phyloP scores from a whole-genome alignment of 2,329 filamentous ascomycete genomes.

The Coleophoma crateriformis region DNA sequence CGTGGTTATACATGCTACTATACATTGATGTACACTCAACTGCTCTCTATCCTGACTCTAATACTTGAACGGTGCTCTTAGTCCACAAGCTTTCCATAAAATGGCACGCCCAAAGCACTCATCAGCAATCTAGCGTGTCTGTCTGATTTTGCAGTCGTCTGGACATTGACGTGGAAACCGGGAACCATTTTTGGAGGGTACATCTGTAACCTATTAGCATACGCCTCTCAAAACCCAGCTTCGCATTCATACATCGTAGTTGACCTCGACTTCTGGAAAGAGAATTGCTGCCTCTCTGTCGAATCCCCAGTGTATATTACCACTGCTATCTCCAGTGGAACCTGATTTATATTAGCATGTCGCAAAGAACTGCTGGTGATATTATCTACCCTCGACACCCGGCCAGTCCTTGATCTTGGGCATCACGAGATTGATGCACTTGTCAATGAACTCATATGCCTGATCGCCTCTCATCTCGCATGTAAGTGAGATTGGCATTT shows the following conservation, averaged over 20 bases:
- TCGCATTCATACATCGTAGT: slow-evolving; percentile 71
- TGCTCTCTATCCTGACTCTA: too few species aligned
- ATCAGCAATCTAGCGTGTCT: slow-evolving; percentile 22
- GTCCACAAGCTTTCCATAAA: slow-evolving; percentile 22
- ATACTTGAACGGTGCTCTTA: slow-evolving; percentile 3
- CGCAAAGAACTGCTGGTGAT: slow-evolving; percentile 17
- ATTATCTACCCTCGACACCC: slow-evolving; percentile 55
- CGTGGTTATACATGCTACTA: too few species aligned
- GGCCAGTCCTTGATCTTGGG: slow-evolving; percentile 96
- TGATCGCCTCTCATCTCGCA: slow-evolving; percentile 71
- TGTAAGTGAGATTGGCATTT: slow-evolving; percentile 70
- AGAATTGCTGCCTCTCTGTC: slow-evolving; percentile 67
- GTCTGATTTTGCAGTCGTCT: slow-evolving; percentile 24
- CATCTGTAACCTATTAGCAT: slow-evolving; percentile 35
- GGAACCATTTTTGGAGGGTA: slow-evolving; percentile 44
- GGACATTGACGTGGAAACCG: slow-evolving; percentile 28
- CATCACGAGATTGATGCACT: slow-evolving; percentile 83
- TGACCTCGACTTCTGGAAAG: slow-evolving; percentile 92
- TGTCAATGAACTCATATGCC: slow-evolving; percentile 87
- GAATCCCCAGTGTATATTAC: slow-evolving; percentile 83
- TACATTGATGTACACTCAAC: too few species aligned
- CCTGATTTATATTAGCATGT: slow-evolving; percentile 18
- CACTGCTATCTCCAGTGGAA: slow-evolving; percentile 71
- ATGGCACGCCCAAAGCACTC: slow-evolving; percentile 21
- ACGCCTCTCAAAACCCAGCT: neutral